Percentiles rank a stretch among this genome's conserved stretches.
phyloP scores from a whole-genome alignment of 2,329 filamentous ascomycete genomes.

The Fusarium sp. region DNA sequence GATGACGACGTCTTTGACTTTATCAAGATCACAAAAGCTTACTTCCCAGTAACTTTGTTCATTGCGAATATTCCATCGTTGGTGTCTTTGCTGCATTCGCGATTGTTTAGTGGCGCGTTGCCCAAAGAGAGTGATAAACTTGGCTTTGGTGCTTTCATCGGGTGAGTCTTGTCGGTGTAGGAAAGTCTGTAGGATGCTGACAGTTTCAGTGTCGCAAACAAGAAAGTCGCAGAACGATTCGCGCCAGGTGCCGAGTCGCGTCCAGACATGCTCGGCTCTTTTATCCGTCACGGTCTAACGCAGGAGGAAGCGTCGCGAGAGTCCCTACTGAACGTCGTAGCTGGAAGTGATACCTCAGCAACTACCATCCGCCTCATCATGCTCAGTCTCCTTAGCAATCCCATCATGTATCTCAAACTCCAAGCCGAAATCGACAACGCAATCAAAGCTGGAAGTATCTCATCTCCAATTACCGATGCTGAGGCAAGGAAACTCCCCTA shows the following conservation, averaged over 20 bases:
- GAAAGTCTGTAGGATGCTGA: accelerated
- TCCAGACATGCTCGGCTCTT: conserved; percentile 54
- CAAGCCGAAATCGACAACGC: conserved; percentile 59
- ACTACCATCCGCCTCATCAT: conserved; percentile 56
- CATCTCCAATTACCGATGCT: conserved; percentile 35
- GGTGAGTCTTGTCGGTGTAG: neutral
- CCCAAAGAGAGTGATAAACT: conserved; percentile 47
- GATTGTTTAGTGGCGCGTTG: conserved; percentile 43
- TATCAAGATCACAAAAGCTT: conserved; percentile 37
- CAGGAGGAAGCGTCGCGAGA: conserved; percentile 48
- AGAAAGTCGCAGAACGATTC: conserved; percentile 3
- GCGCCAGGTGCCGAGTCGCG: neutral
- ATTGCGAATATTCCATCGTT: conserved; percentile 3
- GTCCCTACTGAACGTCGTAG: conserved; percentile 48
- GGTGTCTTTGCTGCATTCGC: neutral
- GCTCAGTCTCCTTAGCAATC: conserved; percentile 61
- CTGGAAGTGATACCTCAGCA: conserved; percentile 51
- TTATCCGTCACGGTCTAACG: conserved; percentile 50
- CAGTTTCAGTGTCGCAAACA: neutral
- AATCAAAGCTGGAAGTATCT: conserved; percentile 49
- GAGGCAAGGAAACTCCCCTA: conserved; percentile 55
- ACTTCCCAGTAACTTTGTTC: neutral
- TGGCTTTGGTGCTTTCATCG: conserved; percentile 23
- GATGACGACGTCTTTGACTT: conserved; percentile 57
- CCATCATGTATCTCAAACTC: conserved; percentile 56